Conservation (phyloP, 73 alveolate species). For the Tetrahymena malaccensis region DNA sequence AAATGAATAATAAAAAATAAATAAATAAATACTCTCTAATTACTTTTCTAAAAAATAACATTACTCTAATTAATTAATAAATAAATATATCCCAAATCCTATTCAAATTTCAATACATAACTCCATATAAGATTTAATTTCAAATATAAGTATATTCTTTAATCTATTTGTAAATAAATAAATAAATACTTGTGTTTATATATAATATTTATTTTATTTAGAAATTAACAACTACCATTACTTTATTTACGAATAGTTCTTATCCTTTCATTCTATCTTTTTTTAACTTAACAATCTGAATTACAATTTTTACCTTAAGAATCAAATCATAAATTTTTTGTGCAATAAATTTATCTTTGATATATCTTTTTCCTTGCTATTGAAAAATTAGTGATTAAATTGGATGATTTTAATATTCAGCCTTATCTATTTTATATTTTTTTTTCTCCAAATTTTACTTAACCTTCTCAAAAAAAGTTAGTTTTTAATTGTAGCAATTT, state of each 20-base stretch:
- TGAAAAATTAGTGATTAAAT: neutral
- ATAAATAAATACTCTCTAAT: neutral
- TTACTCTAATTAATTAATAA: neutral
- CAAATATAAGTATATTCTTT: neutral
- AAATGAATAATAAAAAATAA: no score
- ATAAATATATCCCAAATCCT: neutral
- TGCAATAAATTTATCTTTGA: neutral
- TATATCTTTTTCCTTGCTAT: neutral
- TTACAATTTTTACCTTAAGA: neutral
- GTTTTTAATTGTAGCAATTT: no score
- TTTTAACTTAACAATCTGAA: neutral
- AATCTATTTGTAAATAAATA: neutral
- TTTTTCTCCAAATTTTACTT: neutral
- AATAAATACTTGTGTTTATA: neutral
- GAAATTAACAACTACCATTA: neutral
- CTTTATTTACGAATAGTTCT: neutral
- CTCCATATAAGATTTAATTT: neutral
- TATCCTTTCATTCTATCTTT: neutral
- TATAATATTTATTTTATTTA: neutral
- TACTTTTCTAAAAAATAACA: neutral
- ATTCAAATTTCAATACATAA: neutral
- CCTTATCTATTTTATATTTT: neutral
- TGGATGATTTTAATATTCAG: neutral
- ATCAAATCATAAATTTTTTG: neutral
- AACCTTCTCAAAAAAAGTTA: no score